phyloP scores from a whole-genome alignment of 2,329 filamentous ascomycete species.

The Rhinocladiella mackenziei region DNA sequence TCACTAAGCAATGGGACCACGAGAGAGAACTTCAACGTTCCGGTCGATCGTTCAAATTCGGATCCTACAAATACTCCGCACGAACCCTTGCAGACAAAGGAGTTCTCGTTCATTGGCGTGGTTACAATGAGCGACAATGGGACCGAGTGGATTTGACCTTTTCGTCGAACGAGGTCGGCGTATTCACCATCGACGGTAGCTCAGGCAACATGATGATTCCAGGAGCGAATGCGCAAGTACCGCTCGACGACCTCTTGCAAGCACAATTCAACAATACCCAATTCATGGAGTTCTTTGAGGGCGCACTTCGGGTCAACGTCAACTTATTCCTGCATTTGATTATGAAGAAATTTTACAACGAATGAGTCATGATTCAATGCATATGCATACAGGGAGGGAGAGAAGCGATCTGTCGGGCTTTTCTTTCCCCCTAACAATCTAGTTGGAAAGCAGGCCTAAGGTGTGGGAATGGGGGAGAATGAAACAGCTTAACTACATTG shows the following conservation, averaged over 20 bases:
- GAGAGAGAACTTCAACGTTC: constrained; percentile 90
- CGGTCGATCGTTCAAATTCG: constrained; percentile 93
- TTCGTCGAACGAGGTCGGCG: constrained; percentile 85
- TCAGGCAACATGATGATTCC: constrained; percentile 94
- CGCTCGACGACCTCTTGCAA: constrained; percentile 89
- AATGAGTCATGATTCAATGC: constrained; percentile 31
- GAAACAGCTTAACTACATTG: too few species aligned
- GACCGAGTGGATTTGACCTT: constrained; percentile 92
- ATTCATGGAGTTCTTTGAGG: constrained; percentile 92
- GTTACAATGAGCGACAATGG: constrained; percentile 77
- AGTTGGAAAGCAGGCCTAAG: too few species aligned
- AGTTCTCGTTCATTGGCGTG: constrained; percentile 86
- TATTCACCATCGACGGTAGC: constrained; percentile 88
- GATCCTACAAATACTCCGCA: constrained; percentile 94
- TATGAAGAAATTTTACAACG: constrained; percentile 95
- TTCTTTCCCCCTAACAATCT: too few species aligned
- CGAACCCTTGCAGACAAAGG: constrained; percentile 87
- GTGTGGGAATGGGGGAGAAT: too few species aligned
- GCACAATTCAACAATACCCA: constrained; percentile 97
- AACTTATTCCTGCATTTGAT: constrained; percentile 94
- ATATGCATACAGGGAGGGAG: constrained; percentile 4
- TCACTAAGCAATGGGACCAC: constrained; percentile 98
- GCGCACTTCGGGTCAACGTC: constrained; percentile 81
- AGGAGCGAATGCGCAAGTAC: constrained; percentile 80
- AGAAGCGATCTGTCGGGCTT: neutral